phyloP scores from a whole-genome alignment of 805 yeast species.

The Schwanniomyces sp. region DNA sequence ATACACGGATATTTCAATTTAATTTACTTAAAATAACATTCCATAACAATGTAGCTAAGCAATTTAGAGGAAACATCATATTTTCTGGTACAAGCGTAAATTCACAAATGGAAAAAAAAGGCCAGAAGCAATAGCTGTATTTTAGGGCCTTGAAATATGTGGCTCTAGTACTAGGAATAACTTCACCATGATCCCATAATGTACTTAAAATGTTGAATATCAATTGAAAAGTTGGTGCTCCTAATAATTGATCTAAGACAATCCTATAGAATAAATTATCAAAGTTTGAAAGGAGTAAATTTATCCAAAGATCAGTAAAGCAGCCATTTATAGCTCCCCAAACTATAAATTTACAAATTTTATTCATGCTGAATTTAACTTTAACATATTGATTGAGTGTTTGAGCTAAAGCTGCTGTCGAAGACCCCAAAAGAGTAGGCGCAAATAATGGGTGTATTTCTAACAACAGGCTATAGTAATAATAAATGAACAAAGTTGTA shows the following conservation, averaged over 20 bases:
- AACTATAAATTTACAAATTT: constrained; percentile 45
- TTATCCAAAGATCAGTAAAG: constrained; percentile 57
- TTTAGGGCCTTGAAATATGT: constrained; percentile 49
- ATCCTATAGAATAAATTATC: constrained; percentile 41
- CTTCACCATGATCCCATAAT: constrained; percentile 55
- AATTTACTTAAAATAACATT: constrained; percentile 47
- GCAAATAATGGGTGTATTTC: constrained; percentile 28
- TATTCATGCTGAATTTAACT: constrained; percentile 28
- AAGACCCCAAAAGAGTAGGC: constrained; percentile 38
- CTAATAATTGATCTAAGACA: constrained; percentile 53
- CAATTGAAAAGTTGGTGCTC: constrained; percentile 55
- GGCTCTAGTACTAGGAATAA: constrained; percentile 29
- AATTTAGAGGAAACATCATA: constrained; percentile 59
- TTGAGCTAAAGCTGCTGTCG: constrained; percentile 44
- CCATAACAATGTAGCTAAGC: constrained; percentile 57
- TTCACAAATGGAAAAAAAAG: constrained; percentile 50
- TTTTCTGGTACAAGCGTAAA: constrained; percentile 49
- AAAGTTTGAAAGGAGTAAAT: constrained; percentile 37
- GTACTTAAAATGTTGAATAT: constrained; percentile 48
- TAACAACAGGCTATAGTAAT: constrained; percentile 24
- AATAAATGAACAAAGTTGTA: constrained; percentile 25
- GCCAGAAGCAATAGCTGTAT: constrained; percentile 59
- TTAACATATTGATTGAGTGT: constrained; percentile 36
- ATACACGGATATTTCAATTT: constrained; percentile 6
- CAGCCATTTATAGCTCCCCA: constrained; percentile 66